These are phyloP conservation scores for Bidens hawaiensis DNA, from an alignment of 140 eudicot species.

Conservation along the genomic window DNA sequence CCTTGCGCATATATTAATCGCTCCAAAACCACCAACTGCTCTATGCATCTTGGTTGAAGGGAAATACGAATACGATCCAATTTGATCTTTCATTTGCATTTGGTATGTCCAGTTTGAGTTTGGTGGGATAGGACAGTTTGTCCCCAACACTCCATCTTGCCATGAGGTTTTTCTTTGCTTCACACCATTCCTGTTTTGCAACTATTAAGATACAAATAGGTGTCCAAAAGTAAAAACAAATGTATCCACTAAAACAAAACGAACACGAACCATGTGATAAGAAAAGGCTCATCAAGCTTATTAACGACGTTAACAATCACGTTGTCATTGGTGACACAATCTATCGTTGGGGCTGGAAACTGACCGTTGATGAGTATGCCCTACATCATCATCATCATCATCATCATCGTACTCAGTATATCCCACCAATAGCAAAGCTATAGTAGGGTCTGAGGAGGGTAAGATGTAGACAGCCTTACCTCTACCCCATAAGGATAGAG, in stretches of 20 bases:
- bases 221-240: neutral
- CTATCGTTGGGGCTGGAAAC: constrained; percentile 74
- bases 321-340: constrained; percentile 66
- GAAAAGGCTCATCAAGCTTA: constrained; percentile 69
- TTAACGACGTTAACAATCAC: constrained; percentile 53
- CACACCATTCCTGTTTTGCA: constrained; percentile 47
- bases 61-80: constrained; percentile 44
- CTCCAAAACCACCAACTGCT: constrained; percentile 56
- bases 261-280: constrained; percentile 63
- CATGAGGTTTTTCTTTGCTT: constrained; percentile 59
- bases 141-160: constrained; percentile 73
- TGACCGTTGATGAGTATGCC: constrained; percentile 66
- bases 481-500: too few relatives aligned
- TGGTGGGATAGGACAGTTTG: constrained; percentile 64
- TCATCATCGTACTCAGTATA: too few relatives aligned
- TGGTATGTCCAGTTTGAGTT: constrained; percentile 52
- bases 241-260: neutral
- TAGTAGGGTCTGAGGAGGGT: too few relatives aligned
- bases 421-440: too few relatives aligned
- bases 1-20: constrained; percentile 36
- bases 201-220: constrained; percentile 5
- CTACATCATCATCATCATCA: too few relatives aligned
- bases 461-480: too few relatives aligned
- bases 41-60: constrained; percentile 54
- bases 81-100: constrained; percentile 59